phyloP scores from a whole-genome alignment of 805 yeast species.

The Maudiozyma turicensis region DNA sequence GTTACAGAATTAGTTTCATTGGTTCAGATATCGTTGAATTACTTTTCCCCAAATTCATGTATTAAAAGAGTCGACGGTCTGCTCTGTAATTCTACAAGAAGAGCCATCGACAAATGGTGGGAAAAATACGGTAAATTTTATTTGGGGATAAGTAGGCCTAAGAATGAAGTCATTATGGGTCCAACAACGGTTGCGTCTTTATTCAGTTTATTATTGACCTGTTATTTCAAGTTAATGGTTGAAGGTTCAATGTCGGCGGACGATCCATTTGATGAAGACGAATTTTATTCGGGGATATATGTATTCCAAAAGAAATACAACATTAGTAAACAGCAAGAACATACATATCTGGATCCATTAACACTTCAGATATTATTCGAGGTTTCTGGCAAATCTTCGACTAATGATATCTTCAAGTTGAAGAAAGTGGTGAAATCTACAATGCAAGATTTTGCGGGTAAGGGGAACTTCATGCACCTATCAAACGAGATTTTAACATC shows the following conservation, averaged over 20 bases:
- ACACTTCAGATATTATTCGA: conserved; percentile 42
- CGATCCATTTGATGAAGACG: conserved; percentile 74
- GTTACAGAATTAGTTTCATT: conserved; percentile 64
- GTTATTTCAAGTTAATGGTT: conserved; percentile 54
- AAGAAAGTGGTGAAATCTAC: conserved; percentile 64
- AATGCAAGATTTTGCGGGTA: conserved; percentile 53
- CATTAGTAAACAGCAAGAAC: conserved; percentile 32
- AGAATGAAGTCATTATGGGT: conserved; percentile 46
- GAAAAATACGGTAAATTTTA: conserved; percentile 43
- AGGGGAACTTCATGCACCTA: conserved; percentile 27
- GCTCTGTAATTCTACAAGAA: conserved; percentile 66
- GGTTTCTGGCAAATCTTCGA: conserved; percentile 37
- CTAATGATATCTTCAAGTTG: conserved; percentile 39
- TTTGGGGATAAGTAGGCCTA: conserved; percentile 22
- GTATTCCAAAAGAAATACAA: conserved; percentile 69
- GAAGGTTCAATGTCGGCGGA: conserved; percentile 53
- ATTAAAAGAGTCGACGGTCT: conserved; percentile 67
- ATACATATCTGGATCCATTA: conserved; percentile 45
- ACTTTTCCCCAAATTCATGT: conserved; percentile 65
- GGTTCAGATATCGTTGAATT: conserved; percentile 66
- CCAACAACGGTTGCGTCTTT: conserved; percentile 69
- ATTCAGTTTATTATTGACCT: conserved; percentile 63
- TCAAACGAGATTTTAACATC: conserved; percentile 33
- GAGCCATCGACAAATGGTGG: conserved; percentile 79
- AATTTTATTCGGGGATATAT: conserved; percentile 55